Evolutionary conservation across 768 basidiomycete species (phyloP).

Genomic region (Podaxis sp.): DNA sequence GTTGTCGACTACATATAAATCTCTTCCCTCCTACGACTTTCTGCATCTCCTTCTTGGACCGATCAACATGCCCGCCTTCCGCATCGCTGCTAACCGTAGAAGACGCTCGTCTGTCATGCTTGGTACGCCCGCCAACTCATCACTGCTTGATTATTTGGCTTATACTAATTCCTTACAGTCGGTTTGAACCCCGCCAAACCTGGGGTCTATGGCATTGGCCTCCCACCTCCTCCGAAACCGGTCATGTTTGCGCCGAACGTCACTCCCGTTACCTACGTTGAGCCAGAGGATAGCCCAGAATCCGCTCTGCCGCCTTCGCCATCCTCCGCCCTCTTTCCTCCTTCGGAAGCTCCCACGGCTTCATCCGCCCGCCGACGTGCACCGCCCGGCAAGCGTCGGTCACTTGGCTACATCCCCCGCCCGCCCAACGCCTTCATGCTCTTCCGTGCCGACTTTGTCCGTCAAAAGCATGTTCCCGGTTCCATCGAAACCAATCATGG

Average conservation of each 20-base stretch:
- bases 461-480: slow-evolving; percentile 76
- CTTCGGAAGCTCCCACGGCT: slow-evolving; percentile 15
- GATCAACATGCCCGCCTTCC: slow-evolving; percentile 10
- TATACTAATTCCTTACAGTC: neutral
- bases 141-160: neutral
- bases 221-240: slow-evolving; percentile 18
- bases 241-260: slow-evolving; percentile 30
- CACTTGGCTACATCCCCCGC: slow-evolving; percentile 68
- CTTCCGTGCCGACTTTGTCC: slow-evolving; percentile 80
- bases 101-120: slow-evolving; percentile 14
- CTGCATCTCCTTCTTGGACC: slow-evolving; percentile 1
- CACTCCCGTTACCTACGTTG: slow-evolving; percentile 25
- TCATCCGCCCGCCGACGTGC: slow-evolving; percentile 22
- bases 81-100: slow-evolving; percentile 6
- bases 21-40: neutral
- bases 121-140: neutral
- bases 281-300: slow-evolving; percentile 17
- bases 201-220: slow-evolving; percentile 24
- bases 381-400: slow-evolving; percentile 61
- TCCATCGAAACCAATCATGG: slow-evolving; percentile 78
- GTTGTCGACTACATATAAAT: slow-evolving; percentile 3
- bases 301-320: slow-evolving; percentile 14
- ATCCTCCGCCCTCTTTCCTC: slow-evolving; percentile 21
- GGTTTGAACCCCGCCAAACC: slow-evolving; percentile 25
- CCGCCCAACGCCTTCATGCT: slow-evolving; percentile 88